Conservation (phyloP, 495 filamentous ascomycete genomes). For the Xeromyces bisporus region DNA sequence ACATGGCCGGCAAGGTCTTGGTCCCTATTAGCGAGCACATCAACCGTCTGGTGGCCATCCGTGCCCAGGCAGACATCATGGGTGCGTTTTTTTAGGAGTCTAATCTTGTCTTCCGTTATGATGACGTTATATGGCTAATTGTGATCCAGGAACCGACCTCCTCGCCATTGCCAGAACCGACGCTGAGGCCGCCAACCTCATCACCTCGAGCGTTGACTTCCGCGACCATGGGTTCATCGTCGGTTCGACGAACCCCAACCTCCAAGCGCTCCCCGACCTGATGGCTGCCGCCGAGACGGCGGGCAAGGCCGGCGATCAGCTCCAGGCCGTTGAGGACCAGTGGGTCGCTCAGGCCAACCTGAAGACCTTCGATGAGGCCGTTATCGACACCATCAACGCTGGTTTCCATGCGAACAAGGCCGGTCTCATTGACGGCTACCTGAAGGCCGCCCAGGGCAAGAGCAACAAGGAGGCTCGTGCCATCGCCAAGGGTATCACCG, state of each 20-base stretch:
- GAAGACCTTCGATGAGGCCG: slow-evolving; percentile 82
- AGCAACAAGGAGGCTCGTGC: slow-evolving; percentile 67
- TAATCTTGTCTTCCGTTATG: no score
- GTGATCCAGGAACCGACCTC: slow-evolving; percentile 49
- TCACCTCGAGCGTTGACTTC: slow-evolving; percentile 89
- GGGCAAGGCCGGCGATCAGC: slow-evolving; percentile 63
- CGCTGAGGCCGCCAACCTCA: slow-evolving; percentile 92
- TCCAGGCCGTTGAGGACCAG: slow-evolving; percentile 83
- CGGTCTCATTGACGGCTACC: slow-evolving; percentile 47
- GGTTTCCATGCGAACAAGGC: slow-evolving; percentile 49
- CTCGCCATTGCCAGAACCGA: slow-evolving; percentile 87
- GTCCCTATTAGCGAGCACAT: slow-evolving; percentile 97
- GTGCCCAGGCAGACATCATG: slow-evolving; percentile 98
- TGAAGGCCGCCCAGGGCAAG: slow-evolving; percentile 55
- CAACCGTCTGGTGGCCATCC: slow-evolving; percentile 91
- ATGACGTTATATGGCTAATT: slow-evolving; percentile 1
- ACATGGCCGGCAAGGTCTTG: slow-evolving; percentile 98
- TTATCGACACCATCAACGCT: slow-evolving; percentile 62
- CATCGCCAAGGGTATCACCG: slow-evolving; percentile 67
- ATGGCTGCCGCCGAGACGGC: slow-evolving; percentile 73
- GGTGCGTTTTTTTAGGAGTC: slow-evolving; percentile 43
- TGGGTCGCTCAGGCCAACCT: slow-evolving; percentile 74
- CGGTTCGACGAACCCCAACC: slow-evolving; percentile 67
- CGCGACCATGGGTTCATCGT: slow-evolving; percentile 90
- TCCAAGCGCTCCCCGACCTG: slow-evolving; percentile 75